phyloP scores from a whole-genome alignment of 257 asterid genomes.

The Nicotiana sylvestris region DNA sequence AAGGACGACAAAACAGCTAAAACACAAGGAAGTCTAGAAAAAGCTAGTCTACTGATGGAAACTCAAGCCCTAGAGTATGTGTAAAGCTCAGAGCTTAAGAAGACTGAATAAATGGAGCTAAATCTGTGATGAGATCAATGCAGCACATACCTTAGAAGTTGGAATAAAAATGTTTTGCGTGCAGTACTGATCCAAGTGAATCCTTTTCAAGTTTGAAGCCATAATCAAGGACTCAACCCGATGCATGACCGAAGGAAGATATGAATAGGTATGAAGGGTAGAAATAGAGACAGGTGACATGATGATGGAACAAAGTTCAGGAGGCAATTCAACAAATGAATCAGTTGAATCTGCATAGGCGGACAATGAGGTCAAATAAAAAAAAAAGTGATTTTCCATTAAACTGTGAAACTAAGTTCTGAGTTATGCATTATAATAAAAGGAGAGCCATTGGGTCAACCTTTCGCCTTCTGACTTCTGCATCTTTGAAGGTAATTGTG shows the following conservation, averaged over 20 bases:
- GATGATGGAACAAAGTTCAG: slow-evolving; percentile 61
- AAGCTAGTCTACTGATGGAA: background rate
- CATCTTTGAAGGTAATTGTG: slow-evolving; percentile 53
- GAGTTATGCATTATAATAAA: background rate
- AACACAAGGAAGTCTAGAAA: background rate
- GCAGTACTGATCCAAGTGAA: slow-evolving; percentile 15
- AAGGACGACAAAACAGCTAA: slow-evolving; percentile 5
- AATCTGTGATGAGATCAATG: too few species aligned
- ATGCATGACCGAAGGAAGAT: slow-evolving; percentile 70
- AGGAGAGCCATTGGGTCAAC: slow-evolving; percentile 18
- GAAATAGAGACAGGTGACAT: slow-evolving; percentile 61
- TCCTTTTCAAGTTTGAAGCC: slow-evolving; percentile 55
- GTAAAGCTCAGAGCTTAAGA: background rate
- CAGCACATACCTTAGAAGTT: too few species aligned
- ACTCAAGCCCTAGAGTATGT: background rate
- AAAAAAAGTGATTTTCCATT: background rate
- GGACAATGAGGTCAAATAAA: slow-evolving; percentile 3
- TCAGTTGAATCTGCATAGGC: slow-evolving; percentile 40
- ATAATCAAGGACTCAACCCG: slow-evolving; percentile 70
- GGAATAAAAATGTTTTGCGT: too few species aligned
- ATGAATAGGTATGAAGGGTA: slow-evolving; percentile 55
- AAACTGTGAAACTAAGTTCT: background rate
- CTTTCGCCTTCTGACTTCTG: slow-evolving; percentile 37
- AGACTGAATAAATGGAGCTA: too few species aligned
- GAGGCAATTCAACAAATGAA: slow-evolving; percentile 62